phyloP scores from a whole-genome alignment of 2,329 filamentous ascomycete genomes.

The Colletotrichum camelliae region DNA sequence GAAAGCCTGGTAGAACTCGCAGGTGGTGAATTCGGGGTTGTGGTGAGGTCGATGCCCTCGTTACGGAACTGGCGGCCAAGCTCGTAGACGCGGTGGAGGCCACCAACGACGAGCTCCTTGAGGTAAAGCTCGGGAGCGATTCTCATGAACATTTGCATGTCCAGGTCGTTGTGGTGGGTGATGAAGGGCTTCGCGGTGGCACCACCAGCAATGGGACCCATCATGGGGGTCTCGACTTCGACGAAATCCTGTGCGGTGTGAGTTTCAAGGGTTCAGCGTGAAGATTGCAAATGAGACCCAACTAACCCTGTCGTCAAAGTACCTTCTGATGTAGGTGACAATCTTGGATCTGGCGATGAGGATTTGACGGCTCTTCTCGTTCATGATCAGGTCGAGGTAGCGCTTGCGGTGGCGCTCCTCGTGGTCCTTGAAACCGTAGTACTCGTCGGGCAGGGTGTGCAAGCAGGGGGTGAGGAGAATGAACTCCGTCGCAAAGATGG shows the following conservation, averaged over 20 bases:
- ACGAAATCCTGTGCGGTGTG: slow-evolving; percentile 67
- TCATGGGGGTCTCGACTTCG: slow-evolving; percentile 97
- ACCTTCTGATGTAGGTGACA: slow-evolving; percentile 85
- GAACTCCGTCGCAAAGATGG: slow-evolving; percentile 89
- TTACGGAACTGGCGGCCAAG: slow-evolving; percentile 96
- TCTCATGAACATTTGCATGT: slow-evolving; percentile 91
- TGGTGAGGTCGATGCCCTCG: slow-evolving; percentile 92
- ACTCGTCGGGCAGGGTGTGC: slow-evolving; percentile 86
- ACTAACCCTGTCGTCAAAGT: slow-evolving; percentile 74
- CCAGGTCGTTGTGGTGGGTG: slow-evolving; percentile 94
- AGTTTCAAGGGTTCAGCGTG: background rate
- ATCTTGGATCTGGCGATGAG: slow-evolving; percentile 89
- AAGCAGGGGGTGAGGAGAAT: slow-evolving; percentile 88
- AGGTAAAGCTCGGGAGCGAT: slow-evolving; percentile 90
- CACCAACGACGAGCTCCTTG: slow-evolving; percentile 95
- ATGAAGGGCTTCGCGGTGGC: slow-evolving; percentile 95
- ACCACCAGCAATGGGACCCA: slow-evolving; percentile 94
- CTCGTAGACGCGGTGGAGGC: slow-evolving; percentile 93
- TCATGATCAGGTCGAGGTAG: slow-evolving; percentile 97
- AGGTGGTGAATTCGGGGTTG: slow-evolving; percentile 97
- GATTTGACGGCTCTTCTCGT: slow-evolving; percentile 82
- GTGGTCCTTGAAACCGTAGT: slow-evolving; percentile 94
- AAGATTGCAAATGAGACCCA: background rate
- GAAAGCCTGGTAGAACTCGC: slow-evolving; percentile 97
- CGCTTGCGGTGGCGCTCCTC: slow-evolving; percentile 92